phyloP scores from a whole-genome alignment of 192 early-diverging fungal species.

The Mortierella antarctica region DNA sequence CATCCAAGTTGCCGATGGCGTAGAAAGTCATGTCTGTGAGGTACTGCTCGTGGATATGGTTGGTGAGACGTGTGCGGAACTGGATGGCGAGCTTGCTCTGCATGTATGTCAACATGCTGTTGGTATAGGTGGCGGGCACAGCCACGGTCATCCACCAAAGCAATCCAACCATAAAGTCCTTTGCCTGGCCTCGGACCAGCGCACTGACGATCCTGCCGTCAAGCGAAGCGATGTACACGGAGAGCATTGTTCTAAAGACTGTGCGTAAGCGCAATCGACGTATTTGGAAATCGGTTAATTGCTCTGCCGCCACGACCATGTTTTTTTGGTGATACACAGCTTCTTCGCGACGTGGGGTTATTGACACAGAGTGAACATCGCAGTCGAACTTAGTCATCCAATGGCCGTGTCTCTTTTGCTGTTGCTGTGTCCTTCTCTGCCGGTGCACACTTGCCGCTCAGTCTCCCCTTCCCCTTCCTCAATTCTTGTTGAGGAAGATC shows the following conservation, averaged over 20 bases:
- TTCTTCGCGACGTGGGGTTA: background rate
- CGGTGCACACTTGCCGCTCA: background rate
- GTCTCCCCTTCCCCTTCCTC: background rate
- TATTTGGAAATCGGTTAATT: background rate
- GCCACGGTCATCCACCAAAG: constrained; percentile 94
- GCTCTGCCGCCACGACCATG: background rate
- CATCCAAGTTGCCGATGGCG: constrained; percentile 91
- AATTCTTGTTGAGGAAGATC: background rate
- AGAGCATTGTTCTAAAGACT: constrained; percentile 90
- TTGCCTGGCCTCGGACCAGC: constrained; percentile 78
- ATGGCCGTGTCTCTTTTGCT: background rate
- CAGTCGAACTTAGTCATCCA: background rate
- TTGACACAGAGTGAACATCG: background rate
- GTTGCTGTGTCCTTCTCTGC: background rate
- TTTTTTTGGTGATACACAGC: background rate
- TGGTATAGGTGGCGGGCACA: constrained; percentile 96
- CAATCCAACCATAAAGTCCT: constrained; percentile 86
- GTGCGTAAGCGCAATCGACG: background rate
- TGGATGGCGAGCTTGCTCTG: constrained; percentile 81
- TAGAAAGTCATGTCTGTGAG: constrained; percentile 94
- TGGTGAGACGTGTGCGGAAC: constrained; percentile 89
- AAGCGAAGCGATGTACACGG: constrained; percentile 89
- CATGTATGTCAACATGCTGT: constrained; percentile 86
- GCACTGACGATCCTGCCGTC: constrained; percentile 89
- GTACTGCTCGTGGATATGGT: constrained; percentile 88